Base-by-base conservation (phyloP, 768 basidiomycete genomes). In the Cystobasidiopsis lactophilus region DNA sequence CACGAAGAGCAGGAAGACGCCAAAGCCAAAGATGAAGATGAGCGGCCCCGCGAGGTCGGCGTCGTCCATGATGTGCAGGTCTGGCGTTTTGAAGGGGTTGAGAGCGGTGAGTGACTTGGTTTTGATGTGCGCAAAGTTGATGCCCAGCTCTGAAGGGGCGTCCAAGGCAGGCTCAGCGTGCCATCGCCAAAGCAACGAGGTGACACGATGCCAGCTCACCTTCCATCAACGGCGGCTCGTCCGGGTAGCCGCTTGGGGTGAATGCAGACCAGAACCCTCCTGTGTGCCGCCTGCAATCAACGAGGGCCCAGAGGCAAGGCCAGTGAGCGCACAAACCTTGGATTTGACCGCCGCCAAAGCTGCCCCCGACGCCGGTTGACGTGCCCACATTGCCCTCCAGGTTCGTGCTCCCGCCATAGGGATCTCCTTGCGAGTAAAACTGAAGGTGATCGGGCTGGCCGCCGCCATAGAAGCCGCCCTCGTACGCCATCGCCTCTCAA, bases 41-140 rank as follows among this genome's bases (percentile, higher is more conserved):
- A 95, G 75, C 9, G 93, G 93, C 0, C 93, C 93, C 9, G 91
- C 88, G 29, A 98, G 74, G 69, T 98, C 93, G 21, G 91, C 89
- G 61, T 98, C 93, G 67, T 98, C 93, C 93, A 98, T 98, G 55
- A 98, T 96, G 51, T 60, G 59, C 24, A 52, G 53, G 31, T 63
- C 62, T 23, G 61, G 57, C 47, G 72, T 72, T 53, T 76, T 74
- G 21, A 96, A 70, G 3, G 93, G 93, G 63, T 98, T 96, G 48
- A 98, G 76, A 7, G 96, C 93, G 0, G 93, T 88, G 68, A 89
- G 68, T 23, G 88, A 84, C 71, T 96, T 98, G 52, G 76, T 78
- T 33, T 81, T 76, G 68, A 98, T 96, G 65, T 98, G 93, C 33
- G 78, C 77, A 60, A 96, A 93, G 69, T 98, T 96, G 66, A 98